Base-by-base conservation (phyloP, 352 stramenopile genomes). In the Peronospora tabacina region DNA sequence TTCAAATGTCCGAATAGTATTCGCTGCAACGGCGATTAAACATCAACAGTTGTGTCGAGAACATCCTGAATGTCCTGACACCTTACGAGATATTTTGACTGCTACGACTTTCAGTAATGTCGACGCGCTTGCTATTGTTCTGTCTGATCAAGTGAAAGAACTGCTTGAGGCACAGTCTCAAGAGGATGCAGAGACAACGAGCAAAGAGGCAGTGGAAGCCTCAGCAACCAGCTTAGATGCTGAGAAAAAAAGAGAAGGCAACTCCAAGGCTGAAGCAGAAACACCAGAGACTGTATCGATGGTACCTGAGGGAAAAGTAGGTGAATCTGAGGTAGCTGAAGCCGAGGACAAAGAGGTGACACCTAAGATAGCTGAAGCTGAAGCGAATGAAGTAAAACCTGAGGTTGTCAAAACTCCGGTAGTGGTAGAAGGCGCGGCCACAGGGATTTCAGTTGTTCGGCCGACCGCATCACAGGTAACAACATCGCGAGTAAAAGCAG, bases 1-100 rank as follows among this genome's bases (percentile, higher is more conserved):
- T 22, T 86, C 72, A 10, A 91, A 91, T 41, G 81, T 91, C 4
- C 77, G 81, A 12, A 49, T 82, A 11, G 58, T 89, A 34, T 81
- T 85, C 49, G 74, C 60, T 0, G 65, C 77, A 33, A 66, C 68
- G 17, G 38, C 77, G 19, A 28, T 85, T 36, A 46, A 61, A 40
- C 58, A 89, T 57, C 71, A 70, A 30, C 19, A 53, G n/a, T 62
- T 71, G 42, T 72, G 69, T 39, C 62, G 43, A 49, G 42, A 67
- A 22, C 56, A 53, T 9, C 24, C 51, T 4, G 55, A 60, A 40
- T 75, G 63, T 7, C 69, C 66, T 6, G 45, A 62, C 7, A 12
- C n/a, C 0, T 49, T 78, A 16, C 62, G 41, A 40, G 22, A 56
- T 7, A 37, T 65, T 50, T 37, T 75, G 8, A 49, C 35, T 20